Base-by-base conservation (phyloP, 805 yeast species). In the Saturnispora ahearnii region DNA sequence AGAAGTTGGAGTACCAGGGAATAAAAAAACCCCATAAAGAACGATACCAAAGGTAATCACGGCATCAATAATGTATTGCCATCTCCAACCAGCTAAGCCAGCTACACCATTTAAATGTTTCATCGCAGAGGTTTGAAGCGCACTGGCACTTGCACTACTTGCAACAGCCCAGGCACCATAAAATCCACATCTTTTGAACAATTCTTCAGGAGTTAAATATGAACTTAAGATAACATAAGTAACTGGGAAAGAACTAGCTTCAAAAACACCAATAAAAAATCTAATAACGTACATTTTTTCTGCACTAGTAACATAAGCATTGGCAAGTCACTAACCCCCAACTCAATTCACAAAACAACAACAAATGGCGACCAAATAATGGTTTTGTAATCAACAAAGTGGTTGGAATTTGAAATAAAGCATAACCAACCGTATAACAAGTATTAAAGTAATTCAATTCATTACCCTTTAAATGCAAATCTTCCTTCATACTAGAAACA, bases 1-100 rank as follows among this genome's bases (percentile, higher is more conserved):
- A 37, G 59, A 42, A 28, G 52, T 50, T 31, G 67, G 65, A 33
- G 71, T 67, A 73, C 80, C 84, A 11, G 87, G 87, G 60, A 81
- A 78, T 49, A 73, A 73, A 3, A 82, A 44, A 37, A 77, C 69
- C 1, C 87, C 85, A 54, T 74, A 78, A 7, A 82, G 10, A 5
- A 82, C 84, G 34, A 83, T 75, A 2, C 72, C 78, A 28, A 82
- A 58, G 5, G 84, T 77, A 45, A 84, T 73, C 44, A 77, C 58
- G 11, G 82, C 82, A 60, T 82, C 87, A 53, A 84, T 72, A 44
- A 84, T 77, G 58, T 80, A 83, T 60, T 80, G 77, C 88, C 88
- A 84, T 68, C 81, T 72, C 88, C 88, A 84, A 11, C 86, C 80
- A 8, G 72, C 71, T 11, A 77, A 65, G 0, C 87, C 87, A 43